phyloP scores from a whole-genome alignment of 768 basidiomycete species.

The Leccinellum rugosiceps region DNA sequence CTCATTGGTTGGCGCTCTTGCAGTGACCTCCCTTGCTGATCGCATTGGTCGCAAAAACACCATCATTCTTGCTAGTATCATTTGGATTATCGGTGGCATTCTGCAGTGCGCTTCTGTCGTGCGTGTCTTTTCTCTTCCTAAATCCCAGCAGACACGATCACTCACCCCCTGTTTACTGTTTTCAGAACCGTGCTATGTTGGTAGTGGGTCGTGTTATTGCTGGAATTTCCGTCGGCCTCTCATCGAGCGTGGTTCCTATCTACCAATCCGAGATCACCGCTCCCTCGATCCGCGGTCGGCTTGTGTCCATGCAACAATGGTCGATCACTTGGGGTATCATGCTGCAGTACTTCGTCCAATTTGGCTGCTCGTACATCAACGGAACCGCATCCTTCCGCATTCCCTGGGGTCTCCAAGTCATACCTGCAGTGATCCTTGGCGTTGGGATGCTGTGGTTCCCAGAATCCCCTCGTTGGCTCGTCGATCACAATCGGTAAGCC shows the following conservation, averaged over 20 bases:
- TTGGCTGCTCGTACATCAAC: conserved; percentile 66
- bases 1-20: conserved; percentile 62
- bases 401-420: conserved; percentile 78
- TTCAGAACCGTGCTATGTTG: conserved; percentile 69
- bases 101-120: conserved; percentile 62
- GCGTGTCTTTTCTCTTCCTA: conserved; percentile 9
- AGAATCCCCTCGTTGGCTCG: conserved; percentile 68
- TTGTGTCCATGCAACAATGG: conserved; percentile 79
- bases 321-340: conserved; percentile 78
- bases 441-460: conserved; percentile 68
- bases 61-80: conserved; percentile 60
- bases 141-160: not conserved
- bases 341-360: conserved; percentile 72
- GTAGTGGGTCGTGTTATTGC: conserved; percentile 67
- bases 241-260: conserved; percentile 66
- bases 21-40: conserved; percentile 63
- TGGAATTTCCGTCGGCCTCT: conserved; percentile 64
- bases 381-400: conserved; percentile 74
- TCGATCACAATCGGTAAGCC: conserved; percentile 54
- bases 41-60: conserved; percentile 61
- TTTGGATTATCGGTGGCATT: conserved; percentile 72
- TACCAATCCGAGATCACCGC: conserved; percentile 76
- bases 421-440: conserved; percentile 69
- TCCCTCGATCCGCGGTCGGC: conserved; percentile 67
- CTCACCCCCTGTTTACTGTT: not conserved